A percentile compares a stretch with the other conserved stretches of the same genome.
These are phyloP conservation scores for Aureobasidium leucospermi DNA, from an alignment of 2,329 filamentous ascomycete genomes.

Conservation along the genomic window DNA sequence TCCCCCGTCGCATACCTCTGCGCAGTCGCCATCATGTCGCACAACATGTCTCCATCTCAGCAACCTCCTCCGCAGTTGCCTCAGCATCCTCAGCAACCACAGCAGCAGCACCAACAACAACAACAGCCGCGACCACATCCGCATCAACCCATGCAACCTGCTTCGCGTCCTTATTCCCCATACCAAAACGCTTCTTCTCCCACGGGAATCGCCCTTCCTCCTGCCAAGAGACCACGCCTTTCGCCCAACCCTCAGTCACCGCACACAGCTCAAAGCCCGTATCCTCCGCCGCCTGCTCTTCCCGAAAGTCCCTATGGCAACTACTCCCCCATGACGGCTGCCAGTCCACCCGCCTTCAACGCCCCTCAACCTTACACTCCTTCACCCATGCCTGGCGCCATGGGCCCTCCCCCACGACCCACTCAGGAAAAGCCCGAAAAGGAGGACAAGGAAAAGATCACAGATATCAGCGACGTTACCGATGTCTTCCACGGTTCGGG, in stretches of 20 bases:
- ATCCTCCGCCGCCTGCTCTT: constrained; percentile 12
- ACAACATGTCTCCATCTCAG: constrained; percentile 14
- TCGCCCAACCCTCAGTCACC: constrained; percentile 61
- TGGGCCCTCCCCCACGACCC: constrained; percentile 58
- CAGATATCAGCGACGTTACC: constrained; percentile 63
- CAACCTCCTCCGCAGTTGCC: constrained; percentile 19
- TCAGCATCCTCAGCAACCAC: constrained; percentile 16
- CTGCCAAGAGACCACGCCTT: constrained; percentile 65
- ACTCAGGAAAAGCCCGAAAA: constrained; percentile 43
- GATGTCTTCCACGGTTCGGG: constrained; percentile 80
- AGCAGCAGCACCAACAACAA: constrained; percentile 1
- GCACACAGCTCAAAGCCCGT: constrained; percentile 18
- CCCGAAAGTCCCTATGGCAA: constrained; percentile 14
- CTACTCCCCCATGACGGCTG: constrained; percentile 15
- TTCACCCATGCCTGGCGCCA: constrained; percentile 36
- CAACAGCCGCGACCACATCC: not conserved
- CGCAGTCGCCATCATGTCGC: constrained; percentile 14
- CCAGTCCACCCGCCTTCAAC: constrained; percentile 40
- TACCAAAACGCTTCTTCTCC: constrained; percentile 57
- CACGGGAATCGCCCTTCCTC: constrained; percentile 53
- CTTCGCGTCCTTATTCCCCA: constrained; percentile 21
- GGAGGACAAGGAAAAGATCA: constrained; percentile 51
- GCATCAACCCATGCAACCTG: constrained; percentile 20
- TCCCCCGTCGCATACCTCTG: not conserved
- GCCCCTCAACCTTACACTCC: constrained; percentile 40